A percentile compares a stretch with the other conserved stretches of the same genome.
These are phyloP conservation scores for Pichia sp. DNA, from an alignment of 1,139 yeast species.

Conservation along the genomic window DNA sequence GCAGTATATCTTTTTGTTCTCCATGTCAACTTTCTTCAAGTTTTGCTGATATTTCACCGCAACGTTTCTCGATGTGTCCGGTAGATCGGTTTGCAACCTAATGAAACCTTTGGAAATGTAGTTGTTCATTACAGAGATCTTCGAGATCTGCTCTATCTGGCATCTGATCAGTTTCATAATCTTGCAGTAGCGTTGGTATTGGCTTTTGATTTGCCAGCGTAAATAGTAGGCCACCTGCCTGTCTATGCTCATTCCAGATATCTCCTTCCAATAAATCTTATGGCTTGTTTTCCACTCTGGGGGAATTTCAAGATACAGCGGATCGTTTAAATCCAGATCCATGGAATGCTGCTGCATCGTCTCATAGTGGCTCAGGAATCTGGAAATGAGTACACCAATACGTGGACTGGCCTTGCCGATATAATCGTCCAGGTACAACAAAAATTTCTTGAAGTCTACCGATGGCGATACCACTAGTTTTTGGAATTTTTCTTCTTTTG, in stretches of 20 bases:
- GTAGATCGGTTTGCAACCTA: conserved; percentile 9
- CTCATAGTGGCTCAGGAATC: conserved; percentile 1
- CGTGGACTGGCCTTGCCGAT: conserved; percentile 15
- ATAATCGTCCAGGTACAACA: conserved; percentile 8
- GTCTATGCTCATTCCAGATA: conserved; percentile 16
- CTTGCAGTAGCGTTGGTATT: conserved; percentile 8
- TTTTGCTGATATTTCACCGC: conserved; percentile 17
- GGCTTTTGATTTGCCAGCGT: conserved; percentile 17
- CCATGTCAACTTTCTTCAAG: conserved; percentile 18
- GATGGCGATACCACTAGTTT: conserved; percentile 12
- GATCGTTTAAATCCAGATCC: conserved; percentile 2
- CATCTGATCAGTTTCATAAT: conserved; percentile 9
- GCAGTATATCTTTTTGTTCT: conserved; percentile 1
- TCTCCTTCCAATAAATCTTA: conserved; percentile 23
- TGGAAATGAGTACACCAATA: conserved; percentile 12
- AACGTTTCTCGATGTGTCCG: conserved; percentile 16
- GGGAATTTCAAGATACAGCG: conserved; percentile 21
- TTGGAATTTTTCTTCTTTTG: conserved; percentile 4
- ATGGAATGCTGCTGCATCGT: neutral
- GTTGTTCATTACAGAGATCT: conserved; percentile 13
- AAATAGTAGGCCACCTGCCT: conserved; percentile 22
- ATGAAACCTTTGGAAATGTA: conserved; percentile 20
- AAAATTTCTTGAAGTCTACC: conserved; percentile 10
- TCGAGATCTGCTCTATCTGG: conserved; percentile 19
- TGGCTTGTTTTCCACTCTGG: conserved; percentile 22